These are phyloP conservation scores for Plantago lanceolata DNA, from an alignment of 305 asterid species.

Conservation along the genomic window DNA sequence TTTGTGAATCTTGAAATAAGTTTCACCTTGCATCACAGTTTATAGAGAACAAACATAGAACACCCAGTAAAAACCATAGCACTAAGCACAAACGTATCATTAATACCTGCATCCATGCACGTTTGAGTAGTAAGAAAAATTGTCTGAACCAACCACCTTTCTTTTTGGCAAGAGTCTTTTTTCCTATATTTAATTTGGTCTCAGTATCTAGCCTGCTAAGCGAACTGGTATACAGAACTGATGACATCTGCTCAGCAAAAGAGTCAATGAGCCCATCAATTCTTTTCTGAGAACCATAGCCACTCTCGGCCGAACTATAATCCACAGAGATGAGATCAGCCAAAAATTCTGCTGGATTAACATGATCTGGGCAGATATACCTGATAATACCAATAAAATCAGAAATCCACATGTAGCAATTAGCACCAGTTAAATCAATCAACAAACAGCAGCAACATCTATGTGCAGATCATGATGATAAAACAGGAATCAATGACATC, in stretches of 20 bases:
- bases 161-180: slow-evolving; percentile 39
- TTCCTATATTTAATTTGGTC: slow-evolving; percentile 31
- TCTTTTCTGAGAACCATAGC: slow-evolving; percentile 68
- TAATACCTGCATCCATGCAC: slow-evolving; percentile 98
- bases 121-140: slow-evolving; percentile 73
- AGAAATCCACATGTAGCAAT: slow-evolving; percentile 19
- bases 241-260: slow-evolving; percentile 60
- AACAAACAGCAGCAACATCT: slow-evolving; percentile 17
- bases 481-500: neutral
- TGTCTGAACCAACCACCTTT: slow-evolving; percentile 92
- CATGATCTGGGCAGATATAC: slow-evolving; percentile 86
- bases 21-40: slow-evolving; percentile 13
- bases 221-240: slow-evolving; percentile 58
- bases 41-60: neutral
- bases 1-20: neutral
- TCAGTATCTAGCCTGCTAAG: slow-evolving; percentile 39
- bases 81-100: slow-evolving; percentile 15
- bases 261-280: slow-evolving; percentile 79
- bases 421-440: slow-evolving; percentile 18
- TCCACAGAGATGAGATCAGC: slow-evolving; percentile 99
- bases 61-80: neutral
- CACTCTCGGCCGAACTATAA: slow-evolving; percentile 80
- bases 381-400: slow-evolving; percentile 41
- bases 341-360: slow-evolving; percentile 95
- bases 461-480: slow-evolving; percentile 15